phyloP scores from a whole-genome alignment of 768 basidiomycete species.

The Agaricus blazei region DNA sequence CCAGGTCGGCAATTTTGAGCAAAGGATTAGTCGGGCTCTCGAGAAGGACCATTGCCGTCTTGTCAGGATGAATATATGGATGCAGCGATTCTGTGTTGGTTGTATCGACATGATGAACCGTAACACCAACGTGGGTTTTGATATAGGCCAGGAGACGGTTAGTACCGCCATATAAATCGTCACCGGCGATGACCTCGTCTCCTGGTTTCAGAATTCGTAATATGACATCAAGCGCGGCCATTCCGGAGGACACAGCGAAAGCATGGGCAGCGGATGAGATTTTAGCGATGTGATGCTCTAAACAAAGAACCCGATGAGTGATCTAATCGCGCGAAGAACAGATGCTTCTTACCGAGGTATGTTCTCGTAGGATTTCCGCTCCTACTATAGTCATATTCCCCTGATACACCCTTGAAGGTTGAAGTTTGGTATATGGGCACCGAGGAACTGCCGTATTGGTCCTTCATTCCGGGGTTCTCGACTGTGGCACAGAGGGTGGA shows the following conservation, averaged over 20 bases:
- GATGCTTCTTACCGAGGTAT: conserved; percentile 66
- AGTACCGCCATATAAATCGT: conserved; percentile 97
- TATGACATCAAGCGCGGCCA: conserved; percentile 97
- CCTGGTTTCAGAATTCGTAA: conserved; percentile 91
- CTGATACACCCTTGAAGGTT: conserved; percentile 92
- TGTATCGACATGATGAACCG: conserved; percentile 91
- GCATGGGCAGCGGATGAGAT: conserved; percentile 91
- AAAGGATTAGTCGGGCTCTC: conserved; percentile 98
- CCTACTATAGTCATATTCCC: conserved; percentile 89
- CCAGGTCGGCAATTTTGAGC: conserved; percentile 90
- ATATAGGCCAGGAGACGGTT: conserved; percentile 92
- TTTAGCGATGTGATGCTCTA: conserved; percentile 97
- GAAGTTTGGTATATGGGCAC: conserved; percentile 98
- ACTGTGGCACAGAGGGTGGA: conserved; percentile 90
- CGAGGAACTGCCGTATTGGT: conserved; percentile 91
- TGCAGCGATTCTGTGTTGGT: conserved; percentile 64
- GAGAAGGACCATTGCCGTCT: conserved; percentile 91
- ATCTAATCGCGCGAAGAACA: conserved; percentile 6
- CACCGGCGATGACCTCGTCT: conserved; percentile 93
- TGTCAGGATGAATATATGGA: conserved; percentile 60
- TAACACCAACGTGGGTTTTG: conserved; percentile 80
- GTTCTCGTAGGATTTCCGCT: conserved; percentile 96
- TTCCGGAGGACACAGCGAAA: conserved; percentile 92
- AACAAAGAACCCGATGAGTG: conserved; percentile 8
- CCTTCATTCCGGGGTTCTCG: conserved; percentile 87